These are phyloP conservation scores for Sclerotinia sclerotiorum DNA, from an alignment of 2,329 filamentous ascomycete species.

Conservation along the genomic window DNA sequence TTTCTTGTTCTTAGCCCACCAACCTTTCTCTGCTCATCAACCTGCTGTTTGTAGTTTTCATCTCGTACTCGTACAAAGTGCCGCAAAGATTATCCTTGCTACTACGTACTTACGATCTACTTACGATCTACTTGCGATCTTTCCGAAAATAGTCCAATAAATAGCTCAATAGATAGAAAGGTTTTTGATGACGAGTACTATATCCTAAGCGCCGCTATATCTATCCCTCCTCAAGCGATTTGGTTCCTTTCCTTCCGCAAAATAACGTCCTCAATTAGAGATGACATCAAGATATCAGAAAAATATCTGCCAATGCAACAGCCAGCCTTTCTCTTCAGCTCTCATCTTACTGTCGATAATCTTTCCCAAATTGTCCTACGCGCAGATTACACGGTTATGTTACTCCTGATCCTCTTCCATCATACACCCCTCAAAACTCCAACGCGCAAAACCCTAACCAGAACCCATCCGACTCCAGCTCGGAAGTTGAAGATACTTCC, in stretches of 20 bases:
- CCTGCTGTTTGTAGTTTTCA: not conserved
- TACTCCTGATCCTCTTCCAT: constrained; percentile 23
- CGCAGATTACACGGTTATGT: constrained; percentile 30
- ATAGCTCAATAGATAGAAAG: constrained; percentile 11
- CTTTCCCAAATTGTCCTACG: constrained; percentile 32
- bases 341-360: constrained; percentile 34
- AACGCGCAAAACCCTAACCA: constrained; percentile 7
- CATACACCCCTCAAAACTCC: constrained; percentile 15
- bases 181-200: constrained; percentile 11
- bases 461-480: constrained; percentile 6
- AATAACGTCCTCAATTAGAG: not conserved
- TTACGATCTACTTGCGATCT: not conserved
- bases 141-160: constrained; percentile 1
- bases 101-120: not conserved
- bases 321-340: constrained; percentile 27
- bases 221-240: not conserved
- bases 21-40: not conserved
- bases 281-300: constrained; percentile 14
- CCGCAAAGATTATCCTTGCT: not conserved
- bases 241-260: not conserved
- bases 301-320: constrained; percentile 28
- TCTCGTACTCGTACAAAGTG: constrained; percentile 6
- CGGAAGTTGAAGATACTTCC: constrained; percentile 26
- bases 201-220: not conserved
- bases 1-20: not conserved